Conservation (phyloP, 306 rosid species). For the Quercus agrifolia region DNA sequence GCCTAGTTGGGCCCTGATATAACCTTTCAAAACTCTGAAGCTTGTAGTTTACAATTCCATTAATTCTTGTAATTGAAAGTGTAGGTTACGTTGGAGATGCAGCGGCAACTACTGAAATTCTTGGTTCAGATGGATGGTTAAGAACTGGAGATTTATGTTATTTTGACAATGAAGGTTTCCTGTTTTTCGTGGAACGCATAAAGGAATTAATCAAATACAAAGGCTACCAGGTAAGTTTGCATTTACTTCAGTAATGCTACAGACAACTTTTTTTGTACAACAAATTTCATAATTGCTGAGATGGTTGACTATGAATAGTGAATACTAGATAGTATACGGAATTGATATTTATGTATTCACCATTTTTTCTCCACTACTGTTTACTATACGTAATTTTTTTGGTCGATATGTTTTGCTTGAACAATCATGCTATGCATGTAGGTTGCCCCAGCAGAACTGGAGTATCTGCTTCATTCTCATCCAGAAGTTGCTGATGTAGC, state of each 20-base stretch:
- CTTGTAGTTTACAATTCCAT: no score
- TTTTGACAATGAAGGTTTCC: constrained; percentile 21
- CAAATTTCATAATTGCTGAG: no score
- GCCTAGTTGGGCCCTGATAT: no score
- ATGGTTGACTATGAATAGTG: no score
- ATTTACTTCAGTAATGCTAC: no score
- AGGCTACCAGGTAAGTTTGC: constrained; percentile 27
- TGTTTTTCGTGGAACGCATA: constrained; percentile 26
- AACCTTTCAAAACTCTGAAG: no score
- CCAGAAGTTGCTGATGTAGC: constrained; percentile 59
- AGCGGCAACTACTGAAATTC: constrained; percentile 2
- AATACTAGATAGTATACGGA: no score
- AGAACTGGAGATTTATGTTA: constrained; percentile 36
- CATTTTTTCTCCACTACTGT: no score
- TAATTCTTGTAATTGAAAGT: not conserved
- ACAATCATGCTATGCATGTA: not conserved
- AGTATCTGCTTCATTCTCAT: constrained; percentile 58
- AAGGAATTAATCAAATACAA: constrained; percentile 38
- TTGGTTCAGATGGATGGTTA: constrained; percentile 35
- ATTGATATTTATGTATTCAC: no score
- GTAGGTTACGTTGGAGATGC: constrained; percentile 32
- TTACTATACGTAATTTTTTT: no score
- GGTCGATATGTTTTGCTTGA: no score
- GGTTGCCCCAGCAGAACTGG: constrained; percentile 79
- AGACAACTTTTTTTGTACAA: no score